phyloP scores from a whole-genome alignment of 257 asterid species.

The Fraxinus pennsylvanica region DNA sequence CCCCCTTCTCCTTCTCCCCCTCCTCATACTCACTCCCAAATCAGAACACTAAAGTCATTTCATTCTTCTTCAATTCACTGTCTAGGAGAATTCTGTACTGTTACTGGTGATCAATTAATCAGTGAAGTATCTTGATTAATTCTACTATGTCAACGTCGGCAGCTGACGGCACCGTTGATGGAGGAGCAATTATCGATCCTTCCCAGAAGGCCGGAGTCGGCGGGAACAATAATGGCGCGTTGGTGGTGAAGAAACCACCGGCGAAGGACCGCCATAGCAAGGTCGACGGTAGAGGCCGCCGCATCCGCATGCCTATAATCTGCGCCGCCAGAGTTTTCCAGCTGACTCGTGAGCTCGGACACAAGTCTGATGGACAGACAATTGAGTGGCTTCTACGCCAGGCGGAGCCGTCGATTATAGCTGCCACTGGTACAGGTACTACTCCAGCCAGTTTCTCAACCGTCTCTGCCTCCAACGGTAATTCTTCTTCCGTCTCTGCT shows the following conservation, averaged over 20 bases:
- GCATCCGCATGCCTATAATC: conserved; percentile 95
- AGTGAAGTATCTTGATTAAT: neutral
- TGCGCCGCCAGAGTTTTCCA: conserved; percentile 97
- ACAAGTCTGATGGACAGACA: conserved; percentile 92
- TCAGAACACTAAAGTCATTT: neutral
- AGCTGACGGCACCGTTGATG: conserved; percentile 40
- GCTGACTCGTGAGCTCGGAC: conserved; percentile 89
- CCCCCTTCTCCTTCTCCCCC: neutral
- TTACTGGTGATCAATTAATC: neutral
- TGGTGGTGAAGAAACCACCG: conserved; percentile 73
- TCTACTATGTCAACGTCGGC: conserved; percentile 45
- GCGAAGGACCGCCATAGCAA: conserved; percentile 97
- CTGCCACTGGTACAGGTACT: conserved; percentile 94
- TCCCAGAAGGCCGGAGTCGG: conserved; percentile 25
- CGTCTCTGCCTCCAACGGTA: conserved; percentile 34
- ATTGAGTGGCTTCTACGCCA: conserved; percentile 97
- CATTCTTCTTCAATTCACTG: conserved; percentile 3
- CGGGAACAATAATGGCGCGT: conserved; percentile 26
- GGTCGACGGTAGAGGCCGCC: conserved; percentile 95
- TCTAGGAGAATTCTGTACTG: neutral
- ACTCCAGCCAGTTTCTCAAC: conserved; percentile 88
- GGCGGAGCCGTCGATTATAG: conserved; percentile 94
- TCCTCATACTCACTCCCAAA: neutral
- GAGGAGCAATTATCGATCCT: conserved; percentile 36
- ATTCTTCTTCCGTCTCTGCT: conserved; percentile 36